These are phyloP conservation scores for Colletotrichum musae DNA, from an alignment of 2,329 filamentous ascomycete species.

Conservation along the genomic window DNA sequence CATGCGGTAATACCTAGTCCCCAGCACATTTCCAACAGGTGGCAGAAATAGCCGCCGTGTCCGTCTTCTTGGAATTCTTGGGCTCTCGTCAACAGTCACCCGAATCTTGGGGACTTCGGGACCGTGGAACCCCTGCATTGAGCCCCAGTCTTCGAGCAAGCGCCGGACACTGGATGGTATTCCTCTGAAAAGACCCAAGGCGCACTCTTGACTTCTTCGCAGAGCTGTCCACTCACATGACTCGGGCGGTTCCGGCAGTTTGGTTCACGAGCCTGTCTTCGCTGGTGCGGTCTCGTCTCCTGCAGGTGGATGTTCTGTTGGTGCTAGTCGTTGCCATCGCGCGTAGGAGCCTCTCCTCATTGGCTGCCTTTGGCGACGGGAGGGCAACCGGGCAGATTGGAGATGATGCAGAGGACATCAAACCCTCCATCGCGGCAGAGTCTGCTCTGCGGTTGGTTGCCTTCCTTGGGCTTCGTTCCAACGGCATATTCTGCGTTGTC, in stretches of 20 bases:
- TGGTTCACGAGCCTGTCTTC: constrained; percentile 21
- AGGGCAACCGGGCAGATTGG: neutral
- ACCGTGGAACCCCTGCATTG: neutral
- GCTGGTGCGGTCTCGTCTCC: constrained; percentile 14
- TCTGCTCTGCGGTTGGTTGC: constrained; percentile 30
- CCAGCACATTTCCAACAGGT: neutral
- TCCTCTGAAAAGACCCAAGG: neutral
- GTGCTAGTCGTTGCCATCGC: constrained; percentile 26
- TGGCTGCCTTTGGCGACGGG: constrained; percentile 34
- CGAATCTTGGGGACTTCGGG: neutral
- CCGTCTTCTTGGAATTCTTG: constrained; percentile 15
- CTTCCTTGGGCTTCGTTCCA: neutral
- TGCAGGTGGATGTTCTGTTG: constrained; percentile 20
- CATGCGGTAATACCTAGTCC: neutral
- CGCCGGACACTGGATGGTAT: constrained; percentile 13
- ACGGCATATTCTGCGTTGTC: constrained; percentile 3
- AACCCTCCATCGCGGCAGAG: constrained; percentile 32
- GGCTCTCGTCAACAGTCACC: constrained; percentile 14
- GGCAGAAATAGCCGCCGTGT: constrained; percentile 28
- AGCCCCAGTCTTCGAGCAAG: constrained; percentile 7
- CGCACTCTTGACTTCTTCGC: neutral
- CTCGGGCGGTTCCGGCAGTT: constrained; percentile 19
- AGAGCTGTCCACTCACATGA: constrained; percentile 32
- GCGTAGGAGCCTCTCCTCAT: constrained; percentile 32
- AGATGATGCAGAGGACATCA: constrained; percentile 21